Evolutionary conservation across 2,329 filamentous ascomycete genomes (phyloP), one percentile per base, ranked within the genome.

Genomic region (Lecanicillium sp.): DNA sequence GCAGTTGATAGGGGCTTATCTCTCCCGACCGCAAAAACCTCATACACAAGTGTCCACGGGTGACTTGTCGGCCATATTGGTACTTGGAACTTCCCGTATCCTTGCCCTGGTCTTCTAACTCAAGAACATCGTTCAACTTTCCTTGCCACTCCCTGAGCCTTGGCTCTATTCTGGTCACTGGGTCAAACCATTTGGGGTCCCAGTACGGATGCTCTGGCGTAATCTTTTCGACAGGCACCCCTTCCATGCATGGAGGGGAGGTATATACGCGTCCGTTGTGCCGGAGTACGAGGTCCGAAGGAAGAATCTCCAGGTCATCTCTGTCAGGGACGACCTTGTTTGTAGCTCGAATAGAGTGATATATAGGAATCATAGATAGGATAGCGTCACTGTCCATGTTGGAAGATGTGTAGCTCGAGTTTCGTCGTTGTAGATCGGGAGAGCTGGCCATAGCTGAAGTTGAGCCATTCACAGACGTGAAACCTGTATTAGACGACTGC

Each of bases 1-100:
- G 59, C 9, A 78, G 63, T 51, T 78, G 74, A 41, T 71, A 76
- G 0, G 74, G 74, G 45, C 71, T 70, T 42, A 77, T 68, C 3
- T 66, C 58, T n/a, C 65, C 69, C 1, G 64, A 56, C 7, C 63
- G 54, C 5, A 78, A 55, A 40, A 74, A 78, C 32, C 70, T 62
- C 25, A 77, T 57, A n/a, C 75, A 68, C 16, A 61, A 55, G 9
- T 64, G 58, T 15, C 74, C 74, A 4, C 73, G 65, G 44, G 77
- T 77, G 35, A 76, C 66, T 45, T 77, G 73, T 1, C 73, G 65
- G 5, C 70, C 68, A 6, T 70, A 68, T 45, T 75, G 63, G 43
- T 74, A 76, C 35, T 72, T 68, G 27, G 65, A 65, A 3, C 63
- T 64, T 4, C 52, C 52, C 7, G 49, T 50, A 36, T 59, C 55